Conservation (phyloP, 1,139 yeast species). For the Yamadazyma spencermartinsiae region DNA sequence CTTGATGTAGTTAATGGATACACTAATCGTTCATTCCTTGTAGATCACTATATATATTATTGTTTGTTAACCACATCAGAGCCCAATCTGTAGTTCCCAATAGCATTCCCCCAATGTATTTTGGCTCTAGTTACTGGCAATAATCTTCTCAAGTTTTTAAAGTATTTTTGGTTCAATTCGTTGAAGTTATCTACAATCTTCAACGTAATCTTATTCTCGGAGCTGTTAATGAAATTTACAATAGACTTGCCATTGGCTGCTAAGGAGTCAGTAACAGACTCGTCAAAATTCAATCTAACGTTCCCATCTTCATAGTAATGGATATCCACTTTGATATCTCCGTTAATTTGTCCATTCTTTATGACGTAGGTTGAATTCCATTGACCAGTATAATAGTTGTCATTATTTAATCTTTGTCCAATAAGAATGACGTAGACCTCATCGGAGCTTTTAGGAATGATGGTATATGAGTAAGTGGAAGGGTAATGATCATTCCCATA, state of each 20-base stretch:
- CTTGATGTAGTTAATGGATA: slow-evolving; percentile 4
- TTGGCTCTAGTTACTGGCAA: slow-evolving; percentile 89
- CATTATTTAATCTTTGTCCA: slow-evolving; percentile 72
- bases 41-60: slow-evolving; percentile 7
- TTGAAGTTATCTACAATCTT: slow-evolving; percentile 64
- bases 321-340: slow-evolving; percentile 65
- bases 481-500: slow-evolving; percentile 57
- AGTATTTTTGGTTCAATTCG: slow-evolving; percentile 73
- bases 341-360: slow-evolving; percentile 43
- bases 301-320: slow-evolving; percentile 97
- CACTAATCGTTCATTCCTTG: not conserved
- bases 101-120: slow-evolving; percentile 93
- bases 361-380: slow-evolving; percentile 74
- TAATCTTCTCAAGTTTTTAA: slow-evolving; percentile 85
- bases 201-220: slow-evolving; percentile 65
- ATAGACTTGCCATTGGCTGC: slow-evolving; percentile 26
- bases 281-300: slow-evolving; percentile 68
- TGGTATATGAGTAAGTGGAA: slow-evolving; percentile 46
- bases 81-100: slow-evolving; percentile 86
- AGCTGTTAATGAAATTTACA: slow-evolving; percentile 50
- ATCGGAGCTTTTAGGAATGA: slow-evolving; percentile 36
- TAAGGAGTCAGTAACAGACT: slow-evolving; percentile 29
- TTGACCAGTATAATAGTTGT: slow-evolving; percentile 86
- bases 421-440: slow-evolving; percentile 50
- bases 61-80: slow-evolving; percentile 64